Evolutionary conservation across 164 flowering plant species (phyloP), one percentile per base, ranked within the genome.

Genomic region (Umbellularia californica): DNA sequence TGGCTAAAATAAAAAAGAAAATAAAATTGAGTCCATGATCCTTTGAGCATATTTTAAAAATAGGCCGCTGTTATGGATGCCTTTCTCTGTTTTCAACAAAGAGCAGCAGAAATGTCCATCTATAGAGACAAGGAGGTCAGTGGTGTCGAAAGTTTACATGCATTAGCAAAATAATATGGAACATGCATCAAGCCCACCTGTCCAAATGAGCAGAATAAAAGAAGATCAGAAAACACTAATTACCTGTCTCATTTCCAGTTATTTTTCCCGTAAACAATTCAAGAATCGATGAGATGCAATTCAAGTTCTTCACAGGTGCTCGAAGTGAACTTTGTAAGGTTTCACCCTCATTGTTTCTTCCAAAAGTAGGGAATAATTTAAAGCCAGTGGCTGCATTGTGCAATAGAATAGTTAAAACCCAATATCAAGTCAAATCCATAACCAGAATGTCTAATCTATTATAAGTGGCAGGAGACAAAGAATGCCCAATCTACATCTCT

Each of bases 351-450:
- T 64, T 72, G 69, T 47, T 77, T 47, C 64, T 71, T 75, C 86
- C 79, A 70, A 82, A 87, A 73, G 55, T 70, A 60, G 72, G 76
- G 68, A 84, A 84, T 58, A 84, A 64, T 64, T 78, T 83, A 71
- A 79, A 82, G 4, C 87, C 85, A 78, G 81, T 67, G 23, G 84
- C 90, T 87, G 79, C 55, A 69, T 47, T 68, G 67, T 69, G 70
- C 22, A 73, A 72, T 24, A 73, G 58, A 80, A 75, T 5, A 12
- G 17, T 69, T 41, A 69, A 68, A 41, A 27, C 11, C 20, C 17
- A 51, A 55, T 7, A 6, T 64, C 5, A 9, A 47, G 50, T 64
- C 33, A 72, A 33, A 22, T 22, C 1, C 51, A 66, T 1, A 77
- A 12, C 35, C 28, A 10, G 50, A 5, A 35, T 47, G 15, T 51